These are phyloP conservation scores for Colletotrichum sojae DNA, from an alignment of 2,329 filamentous ascomycete species.

Conservation along the genomic window DNA sequence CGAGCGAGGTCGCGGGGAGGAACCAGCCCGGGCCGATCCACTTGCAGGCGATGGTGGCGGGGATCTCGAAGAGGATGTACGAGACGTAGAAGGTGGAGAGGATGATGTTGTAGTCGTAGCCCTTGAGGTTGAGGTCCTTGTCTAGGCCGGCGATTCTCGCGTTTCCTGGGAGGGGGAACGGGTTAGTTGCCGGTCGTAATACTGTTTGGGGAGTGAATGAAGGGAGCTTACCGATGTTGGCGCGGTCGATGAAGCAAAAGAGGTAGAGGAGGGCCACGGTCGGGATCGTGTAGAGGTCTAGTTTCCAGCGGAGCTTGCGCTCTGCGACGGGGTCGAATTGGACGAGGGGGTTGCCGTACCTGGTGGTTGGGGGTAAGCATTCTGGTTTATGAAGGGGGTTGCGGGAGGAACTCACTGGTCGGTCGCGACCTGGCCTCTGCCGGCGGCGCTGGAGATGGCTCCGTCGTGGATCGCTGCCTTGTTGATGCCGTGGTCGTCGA, in stretches of 20 bases:
- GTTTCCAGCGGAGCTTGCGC: conserved; percentile 71
- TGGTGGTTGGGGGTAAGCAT: conserved; percentile 40
- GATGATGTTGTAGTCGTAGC: conserved; percentile 78
- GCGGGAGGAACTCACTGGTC: conserved; percentile 54
- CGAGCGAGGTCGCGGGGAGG: conserved; percentile 72
- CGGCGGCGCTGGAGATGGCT: conserved; percentile 51
- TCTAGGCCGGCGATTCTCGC: conserved; percentile 76
- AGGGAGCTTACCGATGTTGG: conserved; percentile 73
- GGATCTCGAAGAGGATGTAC: conserved; percentile 82
- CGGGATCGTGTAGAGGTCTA: conserved; percentile 76
- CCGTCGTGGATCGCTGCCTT: conserved; percentile 24
- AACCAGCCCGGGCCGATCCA: conserved; percentile 81
- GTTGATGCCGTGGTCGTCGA: conserved; percentile 35
- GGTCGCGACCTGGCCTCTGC: conserved; percentile 60
- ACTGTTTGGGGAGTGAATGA: no score
- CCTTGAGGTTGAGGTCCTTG: conserved; percentile 69
- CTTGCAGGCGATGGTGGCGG: conserved; percentile 78
- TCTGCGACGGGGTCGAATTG: conserved; percentile 72
- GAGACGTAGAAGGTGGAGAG: conserved; percentile 80
- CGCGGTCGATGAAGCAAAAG: conserved; percentile 82
- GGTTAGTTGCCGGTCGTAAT: not conserved
- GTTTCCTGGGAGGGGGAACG: conserved; percentile 66
- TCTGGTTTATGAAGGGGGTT: rapidly evolving
- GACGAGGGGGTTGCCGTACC: conserved; percentile 65
- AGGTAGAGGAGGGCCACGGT: conserved; percentile 77